phyloP scores from a whole-genome alignment of 768 basidiomycete species.

The Lentinula aciculospora region DNA sequence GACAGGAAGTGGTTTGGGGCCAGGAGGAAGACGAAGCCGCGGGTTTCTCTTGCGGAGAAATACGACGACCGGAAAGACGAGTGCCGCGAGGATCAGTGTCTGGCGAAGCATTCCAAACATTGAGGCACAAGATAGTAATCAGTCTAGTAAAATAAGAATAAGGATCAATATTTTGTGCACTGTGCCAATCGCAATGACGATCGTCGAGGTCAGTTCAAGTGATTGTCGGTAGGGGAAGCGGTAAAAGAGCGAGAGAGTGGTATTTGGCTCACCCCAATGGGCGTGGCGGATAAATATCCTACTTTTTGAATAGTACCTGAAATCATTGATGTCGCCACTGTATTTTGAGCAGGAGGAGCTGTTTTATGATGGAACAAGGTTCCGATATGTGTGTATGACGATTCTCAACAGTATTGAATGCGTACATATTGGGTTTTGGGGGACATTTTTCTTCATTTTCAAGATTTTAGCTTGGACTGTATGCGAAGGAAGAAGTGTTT shows the following conservation, averaged over 20 bases:
- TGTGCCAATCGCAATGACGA: background rate
- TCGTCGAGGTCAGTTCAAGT: background rate
- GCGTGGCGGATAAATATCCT: background rate
- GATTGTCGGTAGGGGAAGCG: background rate
- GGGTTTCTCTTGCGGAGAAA: background rate
- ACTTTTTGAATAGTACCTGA: background rate
- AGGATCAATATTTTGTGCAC: background rate
- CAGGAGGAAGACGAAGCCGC: slow-evolving; percentile 18
- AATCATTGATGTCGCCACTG: background rate
- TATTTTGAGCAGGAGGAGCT: background rate
- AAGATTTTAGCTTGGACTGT: no score
- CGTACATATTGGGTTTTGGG: no score
- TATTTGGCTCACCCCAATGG: no score
- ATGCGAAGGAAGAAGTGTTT: no score
- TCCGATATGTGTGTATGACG: no score
- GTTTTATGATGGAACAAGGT: no score
- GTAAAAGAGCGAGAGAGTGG: no score
- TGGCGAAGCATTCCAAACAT: background rate
- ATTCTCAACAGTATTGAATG: no score
- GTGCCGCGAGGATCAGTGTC: background rate
- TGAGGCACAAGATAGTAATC: background rate
- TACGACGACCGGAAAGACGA: background rate
- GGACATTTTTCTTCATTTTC: no score
- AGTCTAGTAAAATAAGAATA: no score
- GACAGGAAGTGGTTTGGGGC: slow-evolving; percentile 18